Base-by-base conservation (phyloP, 2,329 filamentous ascomycete genomes). In the Chrysosporium queenslandicum region DNA sequence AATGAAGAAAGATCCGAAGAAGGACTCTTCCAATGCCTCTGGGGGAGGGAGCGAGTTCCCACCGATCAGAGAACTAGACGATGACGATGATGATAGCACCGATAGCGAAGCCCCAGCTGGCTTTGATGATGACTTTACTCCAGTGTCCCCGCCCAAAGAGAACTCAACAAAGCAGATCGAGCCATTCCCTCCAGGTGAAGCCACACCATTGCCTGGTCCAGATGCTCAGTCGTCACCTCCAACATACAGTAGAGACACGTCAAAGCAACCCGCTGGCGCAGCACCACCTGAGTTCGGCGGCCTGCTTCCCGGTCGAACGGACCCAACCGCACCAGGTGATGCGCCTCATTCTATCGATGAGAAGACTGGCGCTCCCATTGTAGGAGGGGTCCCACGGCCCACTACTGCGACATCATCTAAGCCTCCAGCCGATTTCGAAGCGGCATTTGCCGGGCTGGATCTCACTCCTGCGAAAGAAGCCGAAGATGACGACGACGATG, bases 91-190 rank as follows among this genome's bases (percentile, higher is more conserved):
- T 54, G 85, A 83, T 27, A 84, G 82, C 51, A 86, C 81, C 55
- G 86, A 87, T 45, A 79, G 80, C 46, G 88, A 87, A 39, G 72
- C 61, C 5, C 63, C 63, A 27, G 54, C 71, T 60, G 88, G 90
- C 0, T 97, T 97, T 64, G 91, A 94, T 46, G 92, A 98, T 64
- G 85, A 96, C 67, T 97, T 97, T 65, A 83, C 86, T 0, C 81
- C 86, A 12, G 77, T 79, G 27, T 77, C 72, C 40, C 68, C 74
- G 1, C 61, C 62, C 4, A 61, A 60, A 43, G 59, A 61, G 55
- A 62, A 58, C 29, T 63, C 63, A 55, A 64, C 57, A 49, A 70
- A 64, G 55, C 72, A 62, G 58, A 68, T 59, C 55, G 65, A 63
- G 59, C 68, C 64, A 55, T 66, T 71, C 64, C 59, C 69, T 59